Conservation (phyloP, 768 basidiomycete species). For the Kwoniella newhampshirensis region DNA sequence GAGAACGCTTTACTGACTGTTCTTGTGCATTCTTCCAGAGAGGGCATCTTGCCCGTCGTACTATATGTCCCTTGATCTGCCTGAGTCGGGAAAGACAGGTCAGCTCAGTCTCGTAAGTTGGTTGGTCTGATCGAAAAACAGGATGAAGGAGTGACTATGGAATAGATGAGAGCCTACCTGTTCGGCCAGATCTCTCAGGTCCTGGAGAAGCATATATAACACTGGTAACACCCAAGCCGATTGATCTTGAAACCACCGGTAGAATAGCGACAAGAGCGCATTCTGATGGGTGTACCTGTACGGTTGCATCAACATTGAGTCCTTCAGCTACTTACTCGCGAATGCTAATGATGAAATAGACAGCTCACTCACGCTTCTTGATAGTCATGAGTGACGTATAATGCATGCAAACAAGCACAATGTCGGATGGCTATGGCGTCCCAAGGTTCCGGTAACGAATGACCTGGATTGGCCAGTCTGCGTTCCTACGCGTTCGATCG, state of each 20-base stretch:
- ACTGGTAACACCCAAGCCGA: conserved; percentile 84
- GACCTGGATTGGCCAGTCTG: conserved; percentile 35
- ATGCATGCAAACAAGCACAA: conserved; percentile 40
- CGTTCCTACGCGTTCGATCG: conserved; percentile 37
- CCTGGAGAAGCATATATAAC: conserved; percentile 74
- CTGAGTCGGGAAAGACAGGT: conserved; percentile 17
- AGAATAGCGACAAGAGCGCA: conserved; percentile 61
- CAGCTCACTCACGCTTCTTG: conserved; percentile 38
- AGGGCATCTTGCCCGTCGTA: conserved; percentile 62
- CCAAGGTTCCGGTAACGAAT: conserved; percentile 45
- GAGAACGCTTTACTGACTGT: conserved; percentile 86
- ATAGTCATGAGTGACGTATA: conserved; percentile 29
- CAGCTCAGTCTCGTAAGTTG: background rate
- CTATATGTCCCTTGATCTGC: conserved; percentile 51
- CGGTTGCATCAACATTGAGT: too few species aligned
- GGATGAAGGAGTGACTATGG: background rate
- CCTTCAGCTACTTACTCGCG: background rate
- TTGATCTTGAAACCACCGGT: conserved; percentile 74
- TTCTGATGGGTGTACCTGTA: conserved; percentile 45
- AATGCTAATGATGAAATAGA: background rate
- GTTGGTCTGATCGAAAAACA: background rate
- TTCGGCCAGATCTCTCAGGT: conserved; percentile 79
- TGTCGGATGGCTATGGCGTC: conserved; percentile 44
- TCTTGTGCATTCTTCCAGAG: conserved; percentile 81
- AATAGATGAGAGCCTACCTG: conserved; percentile 60